Base-by-base conservation (phyloP, 202 grass and related monocot genomes). In the Elaeis oleifera region DNA sequence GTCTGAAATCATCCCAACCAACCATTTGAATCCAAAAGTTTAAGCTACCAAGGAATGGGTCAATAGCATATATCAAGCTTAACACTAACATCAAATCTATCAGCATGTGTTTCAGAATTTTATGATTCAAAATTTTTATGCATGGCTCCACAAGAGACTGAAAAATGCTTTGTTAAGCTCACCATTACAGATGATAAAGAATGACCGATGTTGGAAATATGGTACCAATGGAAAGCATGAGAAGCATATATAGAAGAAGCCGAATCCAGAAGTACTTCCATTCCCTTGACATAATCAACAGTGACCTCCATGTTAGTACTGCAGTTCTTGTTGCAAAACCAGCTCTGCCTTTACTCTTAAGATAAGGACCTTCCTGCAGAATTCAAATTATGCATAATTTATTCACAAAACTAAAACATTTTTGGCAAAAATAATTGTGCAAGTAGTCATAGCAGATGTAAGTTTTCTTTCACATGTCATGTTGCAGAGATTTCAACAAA, bases 231-330 rank as follows among this genome's bases (percentile, higher is more conserved):
- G 92, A 91, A 25, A 97, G 49, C 1, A 88, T 29, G 58, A 91
- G 74, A 65, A 96, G 74, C 79, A 96, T 77, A 76, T 85, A 86
- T 56, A 91, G 81, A 44, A 64, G 57, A 80, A 97, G 69, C 39
- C 92, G 86, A 58, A 77, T 91, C 87, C 92, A 97, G 71, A 86
- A 96, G 63, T 91, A 91, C 58, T 85, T 89, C 87, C 87, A 90
- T 68, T 91, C 85, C 77, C 92, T 84, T 54, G 92, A 97, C 92
- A 97, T 91, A 51, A 97, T 82, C 61, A 91, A 26, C 78, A 97
- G 71, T n/a, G 92, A 91, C 63, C 92, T 90, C 92, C 87, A 97
- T 22, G 92, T 84, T 16, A 97, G 71, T 52, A 97, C 67, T 20
- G 75, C 70, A 24, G 91, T 79, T 76, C 82, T 75, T 58, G 77